Conservation (phyloP, 768 basidiomycete species). For the Mrakia blollopis region DNA sequence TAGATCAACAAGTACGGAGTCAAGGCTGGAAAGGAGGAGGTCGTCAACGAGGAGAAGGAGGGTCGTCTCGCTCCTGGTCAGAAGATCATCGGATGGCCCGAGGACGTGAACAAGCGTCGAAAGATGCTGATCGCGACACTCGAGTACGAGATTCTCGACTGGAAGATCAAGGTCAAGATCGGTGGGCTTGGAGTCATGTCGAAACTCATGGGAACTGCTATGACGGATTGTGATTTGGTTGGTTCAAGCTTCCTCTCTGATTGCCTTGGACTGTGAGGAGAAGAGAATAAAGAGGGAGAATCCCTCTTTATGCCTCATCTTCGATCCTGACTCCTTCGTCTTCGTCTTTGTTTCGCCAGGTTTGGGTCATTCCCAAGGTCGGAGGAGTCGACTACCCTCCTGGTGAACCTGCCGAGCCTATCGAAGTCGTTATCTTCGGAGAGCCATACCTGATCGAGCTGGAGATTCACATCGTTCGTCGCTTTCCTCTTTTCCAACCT, state of each 20-base stretch:
- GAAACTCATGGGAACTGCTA: conserved; percentile 77
- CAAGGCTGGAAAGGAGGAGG: conserved; percentile 25
- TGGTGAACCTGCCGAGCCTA: conserved; percentile 85
- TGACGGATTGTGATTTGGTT: conserved; percentile 11
- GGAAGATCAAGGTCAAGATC: conserved; percentile 79
- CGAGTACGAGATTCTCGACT: conserved; percentile 80
- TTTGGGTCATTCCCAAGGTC: conserved; percentile 93
- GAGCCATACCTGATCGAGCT: conserved; percentile 94
- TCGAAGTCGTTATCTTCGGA: conserved; percentile 94
- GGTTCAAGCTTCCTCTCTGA: no score
- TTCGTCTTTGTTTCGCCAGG: conserved; percentile 55
- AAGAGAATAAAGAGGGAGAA: no score
- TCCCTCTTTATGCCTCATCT: no score
- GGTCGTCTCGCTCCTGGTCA: conserved; percentile 28
- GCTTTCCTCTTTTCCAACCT: no score
- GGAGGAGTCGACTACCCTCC: conserved; percentile 89
- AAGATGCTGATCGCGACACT: conserved; percentile 65
- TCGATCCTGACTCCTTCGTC: background rate
- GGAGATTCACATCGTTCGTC: conserved; percentile 60
- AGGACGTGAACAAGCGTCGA: conserved; percentile 67
- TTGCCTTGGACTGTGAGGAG: no score
- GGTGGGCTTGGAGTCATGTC: conserved; percentile 98
- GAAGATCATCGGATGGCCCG: conserved; percentile 90
- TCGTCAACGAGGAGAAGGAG: conserved; percentile 28
- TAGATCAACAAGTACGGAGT: conserved; percentile 59